These are phyloP conservation scores for Trifolium repens DNA, from an alignment of 306 rosid genomes.

Conservation along the genomic window DNA sequence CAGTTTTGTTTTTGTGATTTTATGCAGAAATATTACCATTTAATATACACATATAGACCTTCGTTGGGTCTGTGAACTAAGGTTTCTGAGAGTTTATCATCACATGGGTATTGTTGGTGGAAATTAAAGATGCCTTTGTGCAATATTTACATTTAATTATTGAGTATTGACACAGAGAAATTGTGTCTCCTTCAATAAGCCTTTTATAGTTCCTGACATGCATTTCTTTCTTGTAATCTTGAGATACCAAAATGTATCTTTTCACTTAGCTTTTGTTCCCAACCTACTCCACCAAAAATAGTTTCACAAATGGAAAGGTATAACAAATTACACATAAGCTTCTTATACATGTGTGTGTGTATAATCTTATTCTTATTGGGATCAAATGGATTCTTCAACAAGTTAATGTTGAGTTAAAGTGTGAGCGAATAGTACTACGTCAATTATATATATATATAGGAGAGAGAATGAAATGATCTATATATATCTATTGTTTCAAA, in stretches of 20 bases:
- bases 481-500: too few species aligned
- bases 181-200: conserved; percentile 33
- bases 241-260: conserved; percentile 2
- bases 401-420: too few species aligned
- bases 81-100: conserved; percentile 25
- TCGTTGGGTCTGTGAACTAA: conserved; percentile 4
- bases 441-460: too few species aligned
- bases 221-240: conserved; percentile 31
- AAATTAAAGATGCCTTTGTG: conserved; percentile 11
- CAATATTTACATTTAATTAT: conserved; percentile 31
- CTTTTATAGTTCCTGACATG: conserved; percentile 34
- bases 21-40: too few species aligned
- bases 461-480: too few species aligned
- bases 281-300: not conserved
- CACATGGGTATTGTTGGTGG: conserved; percentile 44
- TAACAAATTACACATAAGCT: too few species aligned
- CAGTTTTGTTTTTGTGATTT: conserved; percentile 11
- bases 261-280: conserved; percentile 7
- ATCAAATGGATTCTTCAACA: too few species aligned
- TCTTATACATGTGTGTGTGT: too few species aligned
- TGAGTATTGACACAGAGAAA: conserved; percentile 34
- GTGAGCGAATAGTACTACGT: too few species aligned
- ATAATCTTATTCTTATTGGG: too few species aligned
- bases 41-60: not conserved
- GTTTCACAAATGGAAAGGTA: too few species aligned